Evolutionary conservation across 805 yeast species (phyloP).

Genomic region (Maudiozyma saulgeensis): DNA sequence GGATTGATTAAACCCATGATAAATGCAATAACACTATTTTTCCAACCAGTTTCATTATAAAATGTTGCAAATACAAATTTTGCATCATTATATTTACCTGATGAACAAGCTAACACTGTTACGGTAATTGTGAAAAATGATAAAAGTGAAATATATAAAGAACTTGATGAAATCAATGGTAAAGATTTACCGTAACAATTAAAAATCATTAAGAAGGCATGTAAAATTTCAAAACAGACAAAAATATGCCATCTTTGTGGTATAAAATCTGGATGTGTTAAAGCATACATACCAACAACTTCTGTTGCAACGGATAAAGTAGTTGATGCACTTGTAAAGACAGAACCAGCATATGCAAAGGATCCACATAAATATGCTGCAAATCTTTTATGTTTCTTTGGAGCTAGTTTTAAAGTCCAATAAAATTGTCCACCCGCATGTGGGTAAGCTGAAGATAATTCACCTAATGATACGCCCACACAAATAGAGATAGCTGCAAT

Average conservation of each 20-base stretch:
- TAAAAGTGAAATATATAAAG: constrained; percentile 44
- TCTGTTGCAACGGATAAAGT: constrained; percentile 48
- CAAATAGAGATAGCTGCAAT: constrained; percentile 41
- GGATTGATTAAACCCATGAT: constrained; percentile 61
- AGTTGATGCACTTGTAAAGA: constrained; percentile 56
- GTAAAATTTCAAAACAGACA: constrained; percentile 41
- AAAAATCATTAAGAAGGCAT: constrained; percentile 38
- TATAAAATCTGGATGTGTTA: constrained; percentile 27
- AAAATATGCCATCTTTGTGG: constrained; percentile 50
- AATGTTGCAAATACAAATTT: constrained; percentile 51
- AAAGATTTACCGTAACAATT: constrained; percentile 47
- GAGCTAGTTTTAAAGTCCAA: constrained; percentile 52
- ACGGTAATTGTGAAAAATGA: constrained; percentile 51
- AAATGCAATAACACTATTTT: constrained; percentile 48
- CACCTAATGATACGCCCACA: constrained; percentile 45
- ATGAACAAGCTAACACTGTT: constrained; percentile 45
- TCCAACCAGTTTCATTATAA: constrained; percentile 55
- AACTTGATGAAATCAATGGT: constrained; percentile 41
- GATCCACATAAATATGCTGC: constrained; percentile 55
- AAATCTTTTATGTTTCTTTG: constrained; percentile 34
- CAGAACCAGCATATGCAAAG: constrained; percentile 55
- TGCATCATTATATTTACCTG: constrained; percentile 46
- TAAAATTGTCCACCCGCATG: constrained; percentile 59
- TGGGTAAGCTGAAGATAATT: constrained; percentile 47
- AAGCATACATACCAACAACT: constrained; percentile 42